phyloP scores from a whole-genome alignment of 2,329 filamentous ascomycete species.

The Cytospora piceae region DNA sequence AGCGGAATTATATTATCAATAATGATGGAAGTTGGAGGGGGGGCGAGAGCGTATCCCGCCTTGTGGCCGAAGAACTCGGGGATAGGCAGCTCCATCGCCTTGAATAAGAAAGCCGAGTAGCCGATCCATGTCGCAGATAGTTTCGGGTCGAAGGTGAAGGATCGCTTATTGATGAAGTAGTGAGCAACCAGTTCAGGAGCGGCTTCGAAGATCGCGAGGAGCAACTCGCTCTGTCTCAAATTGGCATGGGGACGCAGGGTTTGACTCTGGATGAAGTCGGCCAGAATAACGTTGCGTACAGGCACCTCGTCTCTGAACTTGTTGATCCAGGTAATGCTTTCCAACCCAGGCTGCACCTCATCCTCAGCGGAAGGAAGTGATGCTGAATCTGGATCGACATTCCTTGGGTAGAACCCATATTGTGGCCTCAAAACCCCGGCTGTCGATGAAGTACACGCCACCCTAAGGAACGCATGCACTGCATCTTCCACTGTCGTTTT shows the following conservation, averaged over 20 bases:
- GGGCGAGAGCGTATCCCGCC: conserved; percentile 63
- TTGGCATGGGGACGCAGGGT: conserved; percentile 83
- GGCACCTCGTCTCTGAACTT: conserved; percentile 68
- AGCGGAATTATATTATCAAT: conserved; percentile 87
- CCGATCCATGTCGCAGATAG: conserved; percentile 93
- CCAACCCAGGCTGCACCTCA: conserved; percentile 65
- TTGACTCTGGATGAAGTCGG: conserved; percentile 76
- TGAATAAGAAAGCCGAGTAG: conserved; percentile 87
- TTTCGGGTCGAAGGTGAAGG: conserved; percentile 89
- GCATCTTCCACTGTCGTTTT: conserved; percentile 62
- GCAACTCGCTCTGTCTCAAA: conserved; percentile 77
- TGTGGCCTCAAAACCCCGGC: conserved; percentile 77
- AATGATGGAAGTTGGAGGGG: conserved; percentile 77
- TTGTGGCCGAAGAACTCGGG: conserved; percentile 73
- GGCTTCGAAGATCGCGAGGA: conserved; percentile 76
- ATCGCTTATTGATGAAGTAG: conserved; percentile 80
- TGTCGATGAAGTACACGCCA: conserved; percentile 72
- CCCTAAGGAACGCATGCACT: conserved; percentile 75
- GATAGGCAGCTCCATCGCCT: conserved; percentile 73
- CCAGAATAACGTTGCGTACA: conserved; percentile 78
- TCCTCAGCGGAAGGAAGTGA: conserved; percentile 43
- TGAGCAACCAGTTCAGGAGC: conserved; percentile 86
- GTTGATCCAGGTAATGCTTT: conserved; percentile 71
- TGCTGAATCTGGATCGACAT: conserved; percentile 61
- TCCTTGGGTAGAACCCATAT: conserved; percentile 82